phyloP scores from a whole-genome alignment of 108 stramenopile genomes.

The Schizochytrium sp. region DNA sequence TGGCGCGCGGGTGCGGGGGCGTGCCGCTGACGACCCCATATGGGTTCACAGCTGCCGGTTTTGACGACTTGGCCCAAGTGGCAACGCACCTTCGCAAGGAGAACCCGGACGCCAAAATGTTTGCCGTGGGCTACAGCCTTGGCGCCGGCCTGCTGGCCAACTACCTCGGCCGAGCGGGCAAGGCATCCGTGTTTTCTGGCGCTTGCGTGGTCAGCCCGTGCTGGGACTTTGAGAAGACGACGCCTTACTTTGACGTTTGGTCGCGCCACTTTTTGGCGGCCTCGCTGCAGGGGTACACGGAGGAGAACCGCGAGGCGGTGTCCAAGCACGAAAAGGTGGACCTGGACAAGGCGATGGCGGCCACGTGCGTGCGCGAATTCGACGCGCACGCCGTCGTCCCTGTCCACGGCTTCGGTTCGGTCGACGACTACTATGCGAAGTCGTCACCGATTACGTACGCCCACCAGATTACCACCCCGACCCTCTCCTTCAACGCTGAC shows the following conservation, averaged over 20 bases:
- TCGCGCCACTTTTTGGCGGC: background rate
- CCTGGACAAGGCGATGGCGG: background rate
- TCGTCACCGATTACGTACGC: background rate
- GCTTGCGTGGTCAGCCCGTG: background rate
- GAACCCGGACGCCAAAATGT: background rate
- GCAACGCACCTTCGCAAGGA: background rate
- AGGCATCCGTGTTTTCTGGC: background rate
- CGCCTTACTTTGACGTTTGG: background rate
- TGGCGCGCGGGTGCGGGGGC: constrained; percentile 29
- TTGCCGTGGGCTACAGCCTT: constrained; percentile 21
- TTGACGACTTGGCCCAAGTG: constrained; percentile 2
- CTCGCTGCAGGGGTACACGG: background rate
- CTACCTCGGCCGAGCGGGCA: constrained; percentile 6
- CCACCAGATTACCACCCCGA: background rate
- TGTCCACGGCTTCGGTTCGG: background rate
- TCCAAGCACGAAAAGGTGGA: background rate
- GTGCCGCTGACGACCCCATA: background rate
- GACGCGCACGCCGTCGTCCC: background rate
- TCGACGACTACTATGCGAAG: constrained; percentile 16
- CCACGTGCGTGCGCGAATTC: background rate
- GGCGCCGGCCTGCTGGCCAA: constrained; percentile 22
- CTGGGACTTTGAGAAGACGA: background rate
- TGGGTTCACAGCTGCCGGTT: background rate
- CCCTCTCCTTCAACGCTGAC: background rate
- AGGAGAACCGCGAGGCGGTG: background rate